Evolutionary conservation across 345 rosid species (phyloP).

Genomic region (Psidium friedrichsthalianum): DNA sequence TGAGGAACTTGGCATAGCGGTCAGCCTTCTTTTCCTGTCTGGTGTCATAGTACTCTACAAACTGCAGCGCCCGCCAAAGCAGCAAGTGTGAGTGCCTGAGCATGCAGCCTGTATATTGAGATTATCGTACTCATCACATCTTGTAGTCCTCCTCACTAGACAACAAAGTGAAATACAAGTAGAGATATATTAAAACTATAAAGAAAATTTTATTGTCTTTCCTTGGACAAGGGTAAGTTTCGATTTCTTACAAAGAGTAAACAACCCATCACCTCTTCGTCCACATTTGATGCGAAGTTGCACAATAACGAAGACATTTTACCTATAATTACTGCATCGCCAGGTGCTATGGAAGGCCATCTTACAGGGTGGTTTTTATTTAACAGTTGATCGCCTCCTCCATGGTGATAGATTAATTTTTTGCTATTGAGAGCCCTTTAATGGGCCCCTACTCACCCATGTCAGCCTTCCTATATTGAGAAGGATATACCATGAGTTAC

Average conservation of each 20-base stretch:
- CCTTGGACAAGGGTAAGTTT: background rate
- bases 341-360: background rate
- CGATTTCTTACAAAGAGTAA: background rate
- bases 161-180: background rate
- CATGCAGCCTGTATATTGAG: conserved; percentile 54
- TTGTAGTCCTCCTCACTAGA: background rate
- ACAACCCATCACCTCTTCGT: background rate
- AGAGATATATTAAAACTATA: background rate
- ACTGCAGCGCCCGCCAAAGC: conserved; percentile 88
- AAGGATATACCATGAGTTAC: background rate
- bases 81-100: conserved; percentile 83
- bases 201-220: background rate
- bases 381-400: background rate
- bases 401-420: background rate
- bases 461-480: background rate
- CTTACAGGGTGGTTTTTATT: background rate
- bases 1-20: conserved; percentile 36
- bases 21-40: conserved; percentile 35
- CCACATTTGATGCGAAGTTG: background rate
- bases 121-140: background rate
- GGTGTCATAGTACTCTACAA: conserved; percentile 79
- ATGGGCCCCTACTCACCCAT: background rate
- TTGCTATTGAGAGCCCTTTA: background rate
- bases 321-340: background rate
- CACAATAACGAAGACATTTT: background rate